Evolutionary conservation across 768 basidiomycete species (phyloP), one percentile per base, ranked within the genome.

Genomic region (Sarcomyxa edulis): DNA sequence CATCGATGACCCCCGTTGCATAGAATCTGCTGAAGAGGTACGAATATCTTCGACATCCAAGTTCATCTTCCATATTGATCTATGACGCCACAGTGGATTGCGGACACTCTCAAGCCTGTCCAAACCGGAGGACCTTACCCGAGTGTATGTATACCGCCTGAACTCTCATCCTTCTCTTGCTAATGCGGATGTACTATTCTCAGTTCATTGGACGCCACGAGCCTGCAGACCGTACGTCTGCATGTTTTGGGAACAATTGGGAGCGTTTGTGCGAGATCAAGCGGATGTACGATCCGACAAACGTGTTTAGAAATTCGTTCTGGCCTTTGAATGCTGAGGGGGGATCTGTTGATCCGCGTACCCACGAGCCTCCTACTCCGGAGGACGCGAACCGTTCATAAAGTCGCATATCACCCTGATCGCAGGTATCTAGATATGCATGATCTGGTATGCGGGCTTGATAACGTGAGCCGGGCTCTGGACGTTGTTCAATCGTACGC

Each of bases 111-210:
- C 40, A 68, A 76, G 45, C 75, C 80, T 1, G 76, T 86, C 19
- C 75, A 81, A 26, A 61, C 79, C 30, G 92, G 92, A 20, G 90
- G 89, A 15, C 84, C 90, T 2, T 74, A 81, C 53, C 92, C 92
- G 5, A 86, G 84, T 48, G 91, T 92, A 56, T 61, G 83, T 72
- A 9, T 44, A 45, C 49, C 44, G 12, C 12, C 44, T 45, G 39
- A 39, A 38, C 21, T 32, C 34, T 39, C 30, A 25, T 41, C 48
- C 48, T 39, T 36, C 14, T 37, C 45, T 43, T 42, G n/a, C n/a
- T n/a, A n/a, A n/a, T n/a, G n/a, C n/a, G n/a, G n/a, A 41, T 47
- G 47, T 10, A 18, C 11, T 27, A 26, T 39, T 32, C 27, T 15
- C 57, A 89, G 86, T 86, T 89, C 68, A 66, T 89, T 32, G 84